Evolutionary conservation across 257 asterid species (phyloP).

Genomic region (Solanum appendiculatum): DNA sequence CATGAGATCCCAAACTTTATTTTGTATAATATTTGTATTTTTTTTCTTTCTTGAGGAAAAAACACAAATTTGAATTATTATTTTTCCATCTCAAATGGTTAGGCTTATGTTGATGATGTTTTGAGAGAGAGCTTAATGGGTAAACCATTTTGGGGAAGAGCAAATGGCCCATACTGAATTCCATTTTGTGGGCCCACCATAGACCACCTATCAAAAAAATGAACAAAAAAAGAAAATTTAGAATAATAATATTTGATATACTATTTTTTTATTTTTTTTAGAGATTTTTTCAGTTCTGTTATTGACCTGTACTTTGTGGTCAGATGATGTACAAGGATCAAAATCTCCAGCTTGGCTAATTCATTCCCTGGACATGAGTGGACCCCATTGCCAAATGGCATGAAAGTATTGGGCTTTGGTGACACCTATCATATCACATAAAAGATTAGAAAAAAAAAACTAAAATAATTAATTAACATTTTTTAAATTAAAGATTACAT

Average conservation of each 20-base stretch:
- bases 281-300: background rate
- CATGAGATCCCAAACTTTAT: background rate
- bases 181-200: slow-evolving; percentile 82
- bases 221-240: background rate
- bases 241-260: background rate
- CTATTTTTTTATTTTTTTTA: slow-evolving; percentile 4
- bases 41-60: background rate
- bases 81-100: background rate
- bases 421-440: slow-evolving; percentile 34
- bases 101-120: background rate
- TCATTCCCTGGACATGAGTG: slow-evolving; percentile 96
- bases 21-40: background rate
- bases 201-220: slow-evolving; percentile 62
- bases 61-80: background rate
- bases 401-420: slow-evolving; percentile 79
- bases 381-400: slow-evolving; percentile 94
- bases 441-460: background rate
- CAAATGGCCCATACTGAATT: slow-evolving; percentile 93
- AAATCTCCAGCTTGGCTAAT: slow-evolving; percentile 80
- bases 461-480: too few species aligned
- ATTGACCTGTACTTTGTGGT: slow-evolving; percentile 85
- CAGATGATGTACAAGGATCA: slow-evolving; percentile 73
- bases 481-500: background rate
- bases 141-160: slow-evolving; percentile 95
- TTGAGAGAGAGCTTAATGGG: slow-evolving; percentile 63